Percentiles rank a stretch among this genome's conserved stretches.
phyloP scores from a whole-genome alignment of 768 basidiomycete species.

The Mycena rosella region DNA sequence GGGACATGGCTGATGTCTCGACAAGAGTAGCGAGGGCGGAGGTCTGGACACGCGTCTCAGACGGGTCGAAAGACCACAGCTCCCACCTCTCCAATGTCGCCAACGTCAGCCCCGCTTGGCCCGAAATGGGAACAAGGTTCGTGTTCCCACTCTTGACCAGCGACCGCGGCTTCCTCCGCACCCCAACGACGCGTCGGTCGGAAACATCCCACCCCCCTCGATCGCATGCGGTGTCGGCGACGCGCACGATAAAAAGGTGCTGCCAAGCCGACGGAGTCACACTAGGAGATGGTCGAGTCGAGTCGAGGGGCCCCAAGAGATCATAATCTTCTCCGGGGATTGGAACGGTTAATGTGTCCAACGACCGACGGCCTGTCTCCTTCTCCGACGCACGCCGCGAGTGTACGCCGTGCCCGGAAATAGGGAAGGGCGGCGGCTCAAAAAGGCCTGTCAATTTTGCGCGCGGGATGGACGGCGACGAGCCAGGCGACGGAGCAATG shows the following conservation, averaged over 20 bases:
- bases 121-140: constrained; percentile 20
- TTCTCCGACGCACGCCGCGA: constrained; percentile 82
- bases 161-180: constrained; percentile 73
- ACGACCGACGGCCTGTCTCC: constrained; percentile 63
- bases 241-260: constrained; percentile 65
- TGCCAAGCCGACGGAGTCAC: constrained; percentile 64
- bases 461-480: constrained; percentile 63
- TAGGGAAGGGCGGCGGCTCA: constrained; percentile 74
- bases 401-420: constrained; percentile 85
- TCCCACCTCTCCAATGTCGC: constrained; percentile 87
- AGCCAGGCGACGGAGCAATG: constrained; percentile 55
- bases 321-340: constrained; percentile 60
- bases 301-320: constrained; percentile 26
- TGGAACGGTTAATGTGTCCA: constrained; percentile 61
- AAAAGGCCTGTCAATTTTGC: constrained; percentile 62
- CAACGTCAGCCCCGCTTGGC: constrained; percentile 62
- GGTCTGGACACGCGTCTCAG: constrained; percentile 59
- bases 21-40: constrained; percentile 65
- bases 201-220: constrained; percentile 84
- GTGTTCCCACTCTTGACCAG: constrained; percentile 44
- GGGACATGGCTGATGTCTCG: constrained; percentile 38
- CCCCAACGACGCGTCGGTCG: constrained; percentile 70
- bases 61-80: constrained; percentile 81
- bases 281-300: constrained; percentile 52
- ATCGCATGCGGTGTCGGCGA: constrained; percentile 73